Conservation (phyloP, 257 asterid genomes). For the Rubia yunnanensis region DNA sequence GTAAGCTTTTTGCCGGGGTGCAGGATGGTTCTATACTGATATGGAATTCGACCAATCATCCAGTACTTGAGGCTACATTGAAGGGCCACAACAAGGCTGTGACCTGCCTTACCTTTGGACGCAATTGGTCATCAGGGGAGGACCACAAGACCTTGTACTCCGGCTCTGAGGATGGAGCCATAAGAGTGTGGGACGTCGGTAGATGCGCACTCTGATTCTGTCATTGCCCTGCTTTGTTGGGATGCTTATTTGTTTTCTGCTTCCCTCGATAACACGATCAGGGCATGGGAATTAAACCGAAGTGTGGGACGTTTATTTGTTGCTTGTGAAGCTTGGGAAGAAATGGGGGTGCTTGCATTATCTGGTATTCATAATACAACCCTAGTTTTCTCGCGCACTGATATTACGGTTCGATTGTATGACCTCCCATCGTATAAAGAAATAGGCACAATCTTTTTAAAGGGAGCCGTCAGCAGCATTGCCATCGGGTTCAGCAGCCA, state of each 20-base stretch:
- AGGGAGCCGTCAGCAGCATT: too few relatives aligned
- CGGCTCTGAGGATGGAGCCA: conserved; percentile 37
- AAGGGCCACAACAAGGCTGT: conserved; percentile 43
- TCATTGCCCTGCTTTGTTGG: conserved; percentile 51
- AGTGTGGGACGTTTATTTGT: conserved; percentile 32
- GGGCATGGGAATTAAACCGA: conserved; percentile 36
- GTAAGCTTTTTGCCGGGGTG: too few relatives aligned
- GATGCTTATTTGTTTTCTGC: conserved; percentile 40
- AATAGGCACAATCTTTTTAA: conserved; percentile 43
- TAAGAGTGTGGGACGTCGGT: conserved; percentile 58
- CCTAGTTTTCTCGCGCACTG: conserved; percentile 36
- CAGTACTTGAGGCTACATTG: conserved; percentile 23
- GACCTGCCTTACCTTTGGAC: conserved; percentile 37
- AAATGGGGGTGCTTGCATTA: conserved; percentile 27
- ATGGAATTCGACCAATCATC: conserved; percentile 31
- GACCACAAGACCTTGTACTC: too few relatives aligned
- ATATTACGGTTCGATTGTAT: conserved; percentile 30
- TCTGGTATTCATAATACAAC: conserved; percentile 33
- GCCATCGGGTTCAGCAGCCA: too few relatives aligned
- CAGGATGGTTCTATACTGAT: conserved; percentile 57
- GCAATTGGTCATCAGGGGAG: too few relatives aligned
- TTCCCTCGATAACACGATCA: conserved; percentile 53
- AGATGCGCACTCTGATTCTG: conserved; percentile 36
- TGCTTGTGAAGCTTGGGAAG: conserved; percentile 25
- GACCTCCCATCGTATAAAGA: conserved; percentile 49